Percentiles rank a stretch among this genome's conserved stretches.
Conservation (phyloP, 305 asterid genomes). For the Ajuga reptans region DNA sequence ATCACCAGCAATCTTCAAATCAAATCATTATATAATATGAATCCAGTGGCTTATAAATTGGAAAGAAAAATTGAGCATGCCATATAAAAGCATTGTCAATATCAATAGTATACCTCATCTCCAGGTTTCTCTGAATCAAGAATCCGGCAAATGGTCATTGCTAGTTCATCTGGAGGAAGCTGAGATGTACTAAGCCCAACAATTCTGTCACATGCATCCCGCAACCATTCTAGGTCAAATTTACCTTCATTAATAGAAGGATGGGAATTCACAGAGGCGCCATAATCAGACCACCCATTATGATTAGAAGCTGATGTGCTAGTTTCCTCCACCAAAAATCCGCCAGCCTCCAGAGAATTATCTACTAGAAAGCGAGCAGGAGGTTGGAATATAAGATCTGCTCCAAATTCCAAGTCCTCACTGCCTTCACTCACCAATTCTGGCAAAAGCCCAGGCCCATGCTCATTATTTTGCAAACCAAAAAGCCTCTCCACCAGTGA, state of each 20-base stretch:
- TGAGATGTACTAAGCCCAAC: conserved; percentile 63
- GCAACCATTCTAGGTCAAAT: conserved; percentile 80
- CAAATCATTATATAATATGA: conserved; percentile 20
- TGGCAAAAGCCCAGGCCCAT: conserved; percentile 28
- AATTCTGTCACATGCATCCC: conserved; percentile 72
- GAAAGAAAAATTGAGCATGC: conserved; percentile 16
- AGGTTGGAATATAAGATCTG: conserved; percentile 62
- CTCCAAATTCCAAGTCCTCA: conserved; percentile 73
- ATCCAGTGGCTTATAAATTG: conserved; percentile 16
- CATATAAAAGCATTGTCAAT: conserved; percentile 13
- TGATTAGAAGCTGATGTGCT: conserved; percentile 32
- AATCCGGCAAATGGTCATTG: conserved; percentile 88
- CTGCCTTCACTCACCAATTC: conserved; percentile 34
- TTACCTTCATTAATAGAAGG: conserved; percentile 35
- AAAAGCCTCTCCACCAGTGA: conserved; percentile 56
- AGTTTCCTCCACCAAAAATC: conserved; percentile 39
- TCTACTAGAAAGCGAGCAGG: conserved; percentile 82
- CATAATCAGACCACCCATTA: conserved; percentile 38
- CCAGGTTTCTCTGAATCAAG: conserved; percentile 95
- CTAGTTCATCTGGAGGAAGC: conserved; percentile 86
- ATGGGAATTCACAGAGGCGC: conserved; percentile 28
- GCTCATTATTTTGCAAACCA: conserved; percentile 43
- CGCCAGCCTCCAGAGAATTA: conserved; percentile 45
- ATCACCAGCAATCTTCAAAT: conserved; percentile 76
- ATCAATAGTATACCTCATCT: conserved; percentile 59